Evolutionary conservation across 2,329 filamentous ascomycete species (phyloP), one percentile per base, ranked within the genome.

Genomic region (Anisogramma anomala): DNA sequence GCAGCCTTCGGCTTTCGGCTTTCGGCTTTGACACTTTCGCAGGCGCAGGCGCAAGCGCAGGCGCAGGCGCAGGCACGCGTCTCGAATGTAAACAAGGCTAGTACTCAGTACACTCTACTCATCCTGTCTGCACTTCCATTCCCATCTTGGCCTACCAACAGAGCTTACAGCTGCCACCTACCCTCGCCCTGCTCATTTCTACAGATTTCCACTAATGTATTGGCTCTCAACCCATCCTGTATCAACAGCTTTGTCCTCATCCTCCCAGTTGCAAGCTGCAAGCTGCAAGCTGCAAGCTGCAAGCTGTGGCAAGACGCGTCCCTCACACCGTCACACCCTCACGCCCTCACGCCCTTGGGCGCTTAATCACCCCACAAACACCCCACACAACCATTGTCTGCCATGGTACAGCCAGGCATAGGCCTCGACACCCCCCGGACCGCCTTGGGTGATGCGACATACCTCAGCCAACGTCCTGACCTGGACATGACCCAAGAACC

Each of bases 401-500:
- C 54, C 52, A 84, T 84, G 80, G 74, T 71, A 45, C 71, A 74
- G 49, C 72, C 74, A 30, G 80, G 79, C 55, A 72, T 69, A 52
- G 71, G 64, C 58, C 73, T 94, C 63, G 83, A 91, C 63, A 93
- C 88, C 53, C 89, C 89, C 55, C 81, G 82, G 58, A 94, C 86
- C 47, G 83, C 87, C 55, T 62, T 79, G 51, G 86, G 82, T 56
- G 86, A 95, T 71, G 79, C 78, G 62, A 94, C 87, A 50, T 89
- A 81, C 61, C 69, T 93, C 48, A 77, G 65, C 60, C 68, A 77
- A 62, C 63, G 73, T 63, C 65, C 78, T 52, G 80, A 86, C 55
- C 78, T 93, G 55, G 86, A 93, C 53, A 79, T 89, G 51, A 93
- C 86, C 39, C 81, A 87, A 53, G 86, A 93, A 57, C 79, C 84